Conservation (phyloP, 805 yeast species). For the Starmera amethionina region DNA sequence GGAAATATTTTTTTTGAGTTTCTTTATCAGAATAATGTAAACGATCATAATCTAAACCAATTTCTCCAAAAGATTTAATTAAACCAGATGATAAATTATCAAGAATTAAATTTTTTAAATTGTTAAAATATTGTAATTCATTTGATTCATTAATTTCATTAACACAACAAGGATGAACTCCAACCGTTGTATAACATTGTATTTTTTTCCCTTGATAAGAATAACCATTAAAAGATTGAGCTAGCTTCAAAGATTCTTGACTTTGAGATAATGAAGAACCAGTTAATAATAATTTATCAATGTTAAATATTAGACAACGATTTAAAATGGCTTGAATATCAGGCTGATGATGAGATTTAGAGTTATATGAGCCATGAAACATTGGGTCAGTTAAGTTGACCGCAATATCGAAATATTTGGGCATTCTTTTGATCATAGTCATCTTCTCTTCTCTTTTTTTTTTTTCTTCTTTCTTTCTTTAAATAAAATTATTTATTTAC, state of each 20-base stretch:
- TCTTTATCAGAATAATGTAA: conserved; percentile 62
- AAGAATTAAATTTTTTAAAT: conserved; percentile 38
- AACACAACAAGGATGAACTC: conserved; percentile 93
- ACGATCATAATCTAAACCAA: conserved; percentile 92
- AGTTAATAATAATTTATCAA: conserved; percentile 64
- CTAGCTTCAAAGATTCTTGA: conserved; percentile 46
- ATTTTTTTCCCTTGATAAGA: too few relatives aligned
- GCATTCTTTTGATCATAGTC: background rate
- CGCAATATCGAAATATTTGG: conserved; percentile 34
- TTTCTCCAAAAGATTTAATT: conserved; percentile 86
- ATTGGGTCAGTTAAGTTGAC: conserved; percentile 84
- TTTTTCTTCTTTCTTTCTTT: too few relatives aligned
- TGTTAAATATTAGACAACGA: conserved; percentile 59
- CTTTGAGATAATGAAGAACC: conserved; percentile 74
- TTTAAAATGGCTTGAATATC: conserved; percentile 58
- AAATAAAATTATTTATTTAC: too few relatives aligned
- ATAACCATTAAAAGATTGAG: conserved; percentile 25
- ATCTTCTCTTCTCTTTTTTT: too few relatives aligned
- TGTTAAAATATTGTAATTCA: conserved; percentile 30
- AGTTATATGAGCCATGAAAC: conserved; percentile 77
- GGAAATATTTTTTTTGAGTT: conserved; percentile 60
- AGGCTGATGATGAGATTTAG: conserved; percentile 51
- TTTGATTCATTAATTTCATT: conserved; percentile 32
- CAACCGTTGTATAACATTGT: conserved; percentile 59
- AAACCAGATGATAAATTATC: conserved; percentile 37